Evolutionary conservation across 805 yeast species (phyloP).

Genomic region (Candida oleophila): DNA sequence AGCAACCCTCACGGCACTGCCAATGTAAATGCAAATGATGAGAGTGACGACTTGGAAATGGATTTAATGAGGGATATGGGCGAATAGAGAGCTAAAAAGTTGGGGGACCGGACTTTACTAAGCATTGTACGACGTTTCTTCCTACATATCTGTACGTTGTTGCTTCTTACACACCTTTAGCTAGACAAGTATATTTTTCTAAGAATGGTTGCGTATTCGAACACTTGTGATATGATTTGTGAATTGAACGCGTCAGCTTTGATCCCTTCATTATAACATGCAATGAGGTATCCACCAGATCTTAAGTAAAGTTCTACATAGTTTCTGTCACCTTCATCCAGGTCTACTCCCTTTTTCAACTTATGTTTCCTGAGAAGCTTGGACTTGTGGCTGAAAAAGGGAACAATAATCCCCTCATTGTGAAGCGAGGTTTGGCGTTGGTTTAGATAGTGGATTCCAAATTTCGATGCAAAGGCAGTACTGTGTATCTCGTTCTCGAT

Average conservation of each 20-base stretch:
- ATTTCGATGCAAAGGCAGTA: conserved; percentile 48
- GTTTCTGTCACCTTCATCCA: conserved; percentile 8
- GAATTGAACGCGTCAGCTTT: conserved; percentile 10
- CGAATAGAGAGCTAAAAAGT: conserved; percentile 11
- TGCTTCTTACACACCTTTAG: conserved; percentile 4
- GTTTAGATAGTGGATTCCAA: conserved; percentile 47
- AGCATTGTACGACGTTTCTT: conserved; percentile 1
- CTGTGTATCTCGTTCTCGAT: conserved; percentile 41
- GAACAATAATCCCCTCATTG: conserved; percentile 52
- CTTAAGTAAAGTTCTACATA: conserved; percentile 45
- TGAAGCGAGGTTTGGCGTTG: conserved; percentile 28
- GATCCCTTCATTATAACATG: conserved; percentile 37
- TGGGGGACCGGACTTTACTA: not conserved
- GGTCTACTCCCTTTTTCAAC: conserved; percentile 6
- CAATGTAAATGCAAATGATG: conserved; percentile 14
- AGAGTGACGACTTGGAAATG: conserved; percentile 26
- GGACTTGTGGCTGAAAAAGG: conserved; percentile 46
- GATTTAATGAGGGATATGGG: conserved; percentile 41
- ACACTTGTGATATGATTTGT: conserved; percentile 43
- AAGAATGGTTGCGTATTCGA: conserved; percentile 45
- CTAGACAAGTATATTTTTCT: conserved; percentile 44
- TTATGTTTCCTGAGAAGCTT: conserved; percentile 41
- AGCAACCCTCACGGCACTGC: conserved; percentile 5
- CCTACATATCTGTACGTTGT: no score
- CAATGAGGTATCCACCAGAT: conserved; percentile 53